These are phyloP conservation scores for Aspergillus quadrilineatus DNA, from an alignment of 2,329 filamentous ascomycete species.

Conservation along the genomic window DNA sequence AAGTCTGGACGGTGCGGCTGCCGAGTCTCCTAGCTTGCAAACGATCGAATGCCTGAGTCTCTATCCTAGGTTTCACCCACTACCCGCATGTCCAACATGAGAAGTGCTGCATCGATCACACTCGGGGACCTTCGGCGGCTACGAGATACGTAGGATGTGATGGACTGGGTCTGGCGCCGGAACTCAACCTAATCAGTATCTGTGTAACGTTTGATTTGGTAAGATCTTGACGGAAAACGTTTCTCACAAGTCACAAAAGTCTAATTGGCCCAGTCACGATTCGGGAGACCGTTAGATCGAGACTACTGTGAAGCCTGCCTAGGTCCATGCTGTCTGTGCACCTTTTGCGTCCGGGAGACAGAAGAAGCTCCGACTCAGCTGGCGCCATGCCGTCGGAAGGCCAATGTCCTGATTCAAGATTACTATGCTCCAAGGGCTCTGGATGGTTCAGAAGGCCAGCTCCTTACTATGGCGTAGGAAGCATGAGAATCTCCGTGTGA, in stretches of 20 bases:
- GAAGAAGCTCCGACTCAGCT: constrained; percentile 1
- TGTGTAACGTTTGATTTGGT: constrained; percentile 14
- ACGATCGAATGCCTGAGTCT: neutral
- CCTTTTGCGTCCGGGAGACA: constrained; percentile 4
- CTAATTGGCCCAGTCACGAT: constrained; percentile 18
- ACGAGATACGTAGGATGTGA: neutral
- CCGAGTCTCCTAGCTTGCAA: neutral
- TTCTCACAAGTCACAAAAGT: constrained; percentile 15
- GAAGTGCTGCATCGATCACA: neutral
- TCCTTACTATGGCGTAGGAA: neutral
- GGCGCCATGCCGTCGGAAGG: constrained; percentile 4
- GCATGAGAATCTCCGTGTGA: neutral
- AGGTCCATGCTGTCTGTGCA: constrained; percentile 19
- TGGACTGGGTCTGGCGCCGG: constrained; percentile 2
- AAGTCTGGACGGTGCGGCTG: neutral
- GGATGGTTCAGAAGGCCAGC: neutral
- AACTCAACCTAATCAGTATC: constrained; percentile 3
- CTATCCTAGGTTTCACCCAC: neutral
- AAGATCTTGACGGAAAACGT: constrained; percentile 19
- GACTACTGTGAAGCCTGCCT: neutral
- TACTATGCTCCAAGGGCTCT: neutral
- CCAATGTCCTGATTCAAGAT: neutral
- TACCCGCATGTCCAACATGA: neutral
- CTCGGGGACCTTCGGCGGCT: neutral
- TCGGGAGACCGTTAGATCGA: constrained; percentile 23